Conservation (phyloP, 306 rosid genomes). For the Pterocarpus macrocarpus region DNA sequence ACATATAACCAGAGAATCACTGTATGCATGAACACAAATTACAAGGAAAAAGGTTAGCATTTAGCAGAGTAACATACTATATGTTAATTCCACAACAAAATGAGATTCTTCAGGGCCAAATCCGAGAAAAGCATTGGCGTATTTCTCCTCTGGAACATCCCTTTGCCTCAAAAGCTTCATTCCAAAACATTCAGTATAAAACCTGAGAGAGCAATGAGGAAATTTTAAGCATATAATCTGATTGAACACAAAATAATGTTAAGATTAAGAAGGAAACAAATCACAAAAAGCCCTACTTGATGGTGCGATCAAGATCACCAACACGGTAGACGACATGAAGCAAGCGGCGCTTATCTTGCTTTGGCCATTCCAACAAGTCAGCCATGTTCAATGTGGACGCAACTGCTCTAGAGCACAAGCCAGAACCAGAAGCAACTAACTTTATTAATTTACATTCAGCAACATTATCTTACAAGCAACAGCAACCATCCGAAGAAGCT, state of each 20-base stretch:
- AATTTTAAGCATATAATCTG: constrained; percentile 14
- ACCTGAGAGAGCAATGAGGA: constrained; percentile 54
- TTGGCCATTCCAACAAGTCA: constrained; percentile 79
- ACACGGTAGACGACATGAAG: constrained; percentile 94
- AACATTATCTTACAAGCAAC: no score
- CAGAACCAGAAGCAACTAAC: not conserved
- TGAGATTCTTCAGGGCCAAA: constrained; percentile 79
- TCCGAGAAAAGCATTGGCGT: constrained; percentile 90
- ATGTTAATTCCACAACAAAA: constrained; percentile 84
- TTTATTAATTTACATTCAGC: no score
- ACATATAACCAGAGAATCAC: not conserved
- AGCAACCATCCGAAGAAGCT: no score
- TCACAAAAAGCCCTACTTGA: constrained; percentile 61
- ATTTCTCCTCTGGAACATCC: constrained; percentile 88
- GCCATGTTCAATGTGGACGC: constrained; percentile 60
- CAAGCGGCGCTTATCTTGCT: constrained; percentile 82
- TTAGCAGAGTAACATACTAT: constrained; percentile 63
- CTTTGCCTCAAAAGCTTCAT: constrained; percentile 84
- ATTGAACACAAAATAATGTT: not conserved
- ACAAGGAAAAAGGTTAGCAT: not conserved
- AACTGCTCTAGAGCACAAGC: constrained; percentile 31
- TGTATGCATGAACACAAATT: not conserved
- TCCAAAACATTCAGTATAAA: constrained; percentile 84
- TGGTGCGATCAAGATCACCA: constrained; percentile 94
- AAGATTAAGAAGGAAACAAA: not conserved